These are phyloP conservation scores for Mychonastes homosphaera DNA, from an alignment of 139 green algal genomes.

Conservation along the genomic window DNA sequence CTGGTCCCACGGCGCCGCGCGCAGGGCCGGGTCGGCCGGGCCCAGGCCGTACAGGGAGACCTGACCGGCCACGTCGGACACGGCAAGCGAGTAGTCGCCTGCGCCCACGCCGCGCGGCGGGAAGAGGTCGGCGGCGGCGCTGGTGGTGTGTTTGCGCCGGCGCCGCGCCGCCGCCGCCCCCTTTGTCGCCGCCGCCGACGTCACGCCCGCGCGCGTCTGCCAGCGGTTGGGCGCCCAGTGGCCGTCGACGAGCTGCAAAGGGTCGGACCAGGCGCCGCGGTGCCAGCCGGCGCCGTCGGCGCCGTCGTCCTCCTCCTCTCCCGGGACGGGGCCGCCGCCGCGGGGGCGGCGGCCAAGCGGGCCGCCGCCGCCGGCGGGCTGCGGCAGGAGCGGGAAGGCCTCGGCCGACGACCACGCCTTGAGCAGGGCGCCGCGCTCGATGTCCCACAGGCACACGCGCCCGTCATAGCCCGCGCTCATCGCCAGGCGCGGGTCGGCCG, in stretches of 20 bases:
- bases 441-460: constrained; percentile 54
- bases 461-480: constrained; percentile 67
- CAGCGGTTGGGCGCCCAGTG: constrained; percentile 46
- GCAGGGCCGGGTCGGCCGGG: constrained; percentile 8
- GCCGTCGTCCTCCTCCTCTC: not conserved
- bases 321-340: not conserved
- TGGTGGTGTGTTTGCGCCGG: constrained; percentile 15
- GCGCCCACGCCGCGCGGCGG: not conserved
- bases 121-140: not conserved
- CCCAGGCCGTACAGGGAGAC: constrained; percentile 43
- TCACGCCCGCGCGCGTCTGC: too few species aligned
- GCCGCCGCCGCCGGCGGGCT: constrained; percentile 16
- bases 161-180: too few species aligned
- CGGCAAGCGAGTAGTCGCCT: constrained; percentile 1
- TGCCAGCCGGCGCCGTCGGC: not conserved
- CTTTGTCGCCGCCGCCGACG: too few species aligned
- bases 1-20: constrained; percentile 61
- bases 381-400: constrained; percentile 25
- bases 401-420: constrained; percentile 35
- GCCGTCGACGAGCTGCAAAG: constrained; percentile 56
- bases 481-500: constrained; percentile 42
- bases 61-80: constrained; percentile 60
- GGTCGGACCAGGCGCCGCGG: constrained; percentile 35
- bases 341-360: not conserved
- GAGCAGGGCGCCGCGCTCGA: constrained; percentile 25